Conservation (phyloP, 495 filamentous ascomycete genomes). For the Penicillium fimorum region DNA sequence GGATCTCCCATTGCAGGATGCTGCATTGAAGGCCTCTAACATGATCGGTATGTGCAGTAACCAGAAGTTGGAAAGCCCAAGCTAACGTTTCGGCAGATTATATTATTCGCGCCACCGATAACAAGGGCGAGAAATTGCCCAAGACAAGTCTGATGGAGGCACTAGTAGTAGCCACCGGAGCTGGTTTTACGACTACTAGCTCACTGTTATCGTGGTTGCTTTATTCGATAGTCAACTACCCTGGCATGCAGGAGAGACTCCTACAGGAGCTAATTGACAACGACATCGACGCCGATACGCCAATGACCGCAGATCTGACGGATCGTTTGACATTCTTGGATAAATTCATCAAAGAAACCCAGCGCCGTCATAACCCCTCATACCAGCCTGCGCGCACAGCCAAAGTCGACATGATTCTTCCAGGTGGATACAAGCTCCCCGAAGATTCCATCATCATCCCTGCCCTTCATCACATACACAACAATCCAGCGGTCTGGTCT, state of each 20-base stretch:
- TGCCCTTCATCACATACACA: slow-evolving; percentile 52
- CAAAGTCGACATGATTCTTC: slow-evolving; percentile 50
- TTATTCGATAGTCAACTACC: slow-evolving; percentile 48
- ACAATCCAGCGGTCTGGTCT: slow-evolving; percentile 50
- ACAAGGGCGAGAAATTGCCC: slow-evolving; percentile 53
- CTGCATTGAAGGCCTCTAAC: slow-evolving; percentile 47
- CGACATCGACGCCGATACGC: slow-evolving; percentile 36
- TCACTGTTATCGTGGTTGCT: slow-evolving; percentile 54
- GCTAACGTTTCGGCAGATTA: slow-evolving; percentile 35
- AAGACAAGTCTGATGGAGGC: slow-evolving; percentile 31
- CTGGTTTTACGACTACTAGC: slow-evolving; percentile 55
- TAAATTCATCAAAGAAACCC: slow-evolving; percentile 57
- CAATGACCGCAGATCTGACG: slow-evolving; percentile 39
- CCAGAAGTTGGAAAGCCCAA: neutral
- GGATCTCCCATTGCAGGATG: slow-evolving; percentile 50
- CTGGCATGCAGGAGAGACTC: slow-evolving; percentile 50
- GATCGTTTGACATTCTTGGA: slow-evolving; percentile 48
- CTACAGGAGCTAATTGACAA: slow-evolving; percentile 55
- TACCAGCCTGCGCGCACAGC: slow-evolving; percentile 56
- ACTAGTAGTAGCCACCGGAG: slow-evolving; percentile 40
- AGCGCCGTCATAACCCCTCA: slow-evolving; percentile 53
- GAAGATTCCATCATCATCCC: slow-evolving; percentile 48
- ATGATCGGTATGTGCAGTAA: slow-evolving; percentile 37
- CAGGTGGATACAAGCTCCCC: slow-evolving; percentile 54
- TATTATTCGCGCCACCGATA: slow-evolving; percentile 46